These are phyloP conservation scores for Serpula lacrymans DNA, from an alignment of 768 basidiomycete species.

Conservation along the genomic window DNA sequence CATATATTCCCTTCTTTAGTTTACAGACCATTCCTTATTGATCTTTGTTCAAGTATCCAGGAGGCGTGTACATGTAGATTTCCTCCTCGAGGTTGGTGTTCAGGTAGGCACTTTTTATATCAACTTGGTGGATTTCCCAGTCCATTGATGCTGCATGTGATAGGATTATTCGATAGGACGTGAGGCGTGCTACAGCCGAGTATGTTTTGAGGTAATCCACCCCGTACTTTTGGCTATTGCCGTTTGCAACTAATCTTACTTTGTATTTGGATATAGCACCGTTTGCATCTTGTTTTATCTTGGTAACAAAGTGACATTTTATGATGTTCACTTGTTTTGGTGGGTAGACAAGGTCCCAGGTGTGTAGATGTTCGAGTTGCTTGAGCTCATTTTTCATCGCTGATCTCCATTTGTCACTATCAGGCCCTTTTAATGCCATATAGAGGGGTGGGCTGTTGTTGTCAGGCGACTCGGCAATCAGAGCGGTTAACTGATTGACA, in stretches of 20 bases:
- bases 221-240: constrained; percentile 5
- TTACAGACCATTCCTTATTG: constrained; percentile 10
- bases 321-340: constrained; percentile 1
- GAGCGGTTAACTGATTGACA: too few relatives aligned
- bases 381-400: constrained; percentile 5
- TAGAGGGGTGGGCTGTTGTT: constrained; percentile 1
- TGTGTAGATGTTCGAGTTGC: neutral
- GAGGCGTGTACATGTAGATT: constrained; percentile 44
- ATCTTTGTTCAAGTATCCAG: constrained; percentile 19
- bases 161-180: constrained; percentile 5
- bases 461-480: too few relatives aligned
- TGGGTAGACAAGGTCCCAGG: constrained; percentile 4
- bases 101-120: constrained; percentile 42
- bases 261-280: constrained; percentile 27
- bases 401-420: neutral
- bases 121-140: constrained; percentile 36
- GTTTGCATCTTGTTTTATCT: constrained; percentile 33
- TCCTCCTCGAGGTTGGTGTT: constrained; percentile 32
- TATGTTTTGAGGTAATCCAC: constrained; percentile 9
- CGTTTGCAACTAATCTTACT: neutral
- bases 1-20: constrained; percentile 3
- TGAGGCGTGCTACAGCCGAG: constrained; percentile 2
- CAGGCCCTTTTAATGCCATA: neutral
- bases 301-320: neutral
- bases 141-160: constrained; percentile 9